Evolutionary conservation across 2,329 filamentous ascomycete genomes (phyloP), one percentile per base, ranked within the genome.

Genomic region (Calonectria ilicicola): DNA sequence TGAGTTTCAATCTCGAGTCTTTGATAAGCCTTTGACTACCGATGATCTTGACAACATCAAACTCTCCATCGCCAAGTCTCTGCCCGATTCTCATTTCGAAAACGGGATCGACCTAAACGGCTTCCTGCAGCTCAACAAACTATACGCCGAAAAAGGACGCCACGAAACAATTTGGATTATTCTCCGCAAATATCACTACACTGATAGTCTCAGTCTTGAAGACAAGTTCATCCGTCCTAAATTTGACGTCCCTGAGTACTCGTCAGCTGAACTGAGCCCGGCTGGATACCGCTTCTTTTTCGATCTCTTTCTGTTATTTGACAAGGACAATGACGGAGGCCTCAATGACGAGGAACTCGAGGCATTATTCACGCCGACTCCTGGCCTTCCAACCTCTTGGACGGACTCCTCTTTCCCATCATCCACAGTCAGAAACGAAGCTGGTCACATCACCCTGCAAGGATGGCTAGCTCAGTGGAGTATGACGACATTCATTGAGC

Each of bases 131-230:
- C 87, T 99, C 46, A 98, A 98, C 86, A 98, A 96, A 84, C 91
- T 98, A 70, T 99, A 98, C 82, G 97, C 96, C 0, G 96, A 98
- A 82, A 98, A 98, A 82, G 97, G 97, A 15, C 93, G 97, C 15
- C 97, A 99, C 82, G 97, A 99, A 85, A 99, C 97, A 0, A 97
- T 98, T 51, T 99, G 97, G 97, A 95, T 98, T 73, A 98, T 99
- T 72, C 85, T 99, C 74, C 91, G 97, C 70, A 96, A 97, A 77
- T 98, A 98, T 79, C 94, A 98, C 80, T 98, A 99, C 81, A 98
- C 96, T 0, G 97, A 98, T 85, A 98, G 95, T 82, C 86, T 99
- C 58, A 98, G 95, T 74, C 86, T 99, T 46, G 95, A 96, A 80
- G 96, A 98, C 81, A 94, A 89, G 77, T 98, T 98, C 81, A 88